Base-by-base conservation (phyloP, 495 filamentous ascomycete species). In the Neurospora sp. region DNA sequence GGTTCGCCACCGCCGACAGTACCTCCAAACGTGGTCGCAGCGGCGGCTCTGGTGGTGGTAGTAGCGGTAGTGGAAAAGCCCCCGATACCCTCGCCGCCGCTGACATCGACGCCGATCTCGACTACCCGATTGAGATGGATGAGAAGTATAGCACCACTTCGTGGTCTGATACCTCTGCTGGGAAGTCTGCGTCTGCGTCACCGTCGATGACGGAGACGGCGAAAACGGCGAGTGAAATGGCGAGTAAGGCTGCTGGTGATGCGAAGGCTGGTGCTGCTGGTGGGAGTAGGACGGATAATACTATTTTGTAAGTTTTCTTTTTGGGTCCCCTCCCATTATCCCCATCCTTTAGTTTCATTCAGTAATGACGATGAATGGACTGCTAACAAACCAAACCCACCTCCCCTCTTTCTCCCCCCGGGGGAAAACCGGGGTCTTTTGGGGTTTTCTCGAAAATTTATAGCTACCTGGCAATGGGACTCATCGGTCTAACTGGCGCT, bases 71-170 rank as follows among this genome's bases (percentile, higher is more conserved):
- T 31, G 35, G 35, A 72, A 38, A 12, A 65, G 68, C 10, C 4
- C 20, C 10, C 69, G 71, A 69, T 4, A 44, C 37, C 10, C 72
- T 70, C 3, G 71, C 69, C 0, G 72, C 76, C 40, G 74, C 74
- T 22, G 72, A 78, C 48, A 79, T 79, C 31, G 78, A 79, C 37
- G 53, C 78, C 12, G 78, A 75, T 41, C 77, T 78, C 27, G 77
- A 79, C 72, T 79, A 78, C 37, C 78, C 78, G 3, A 72, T 77
- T 40, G 74, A 74, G 37, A 59, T 48, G 40, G 77, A 79, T 22
- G 61, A 68, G 39, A 65, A 31, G 53, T 75, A 73, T n/a, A 70
- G 71, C n/a, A 73, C 68, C 2, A 53, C 71, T 20, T 65, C 69
- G 3, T 61, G 10, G 10, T 61, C 53, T 8, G 53, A 61, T 27